A percentile compares a stretch with the other conserved stretches of the same genome.
Conservation (phyloP, 2,329 filamentous ascomycete species). For the Colletotrichum plurivorum region DNA sequence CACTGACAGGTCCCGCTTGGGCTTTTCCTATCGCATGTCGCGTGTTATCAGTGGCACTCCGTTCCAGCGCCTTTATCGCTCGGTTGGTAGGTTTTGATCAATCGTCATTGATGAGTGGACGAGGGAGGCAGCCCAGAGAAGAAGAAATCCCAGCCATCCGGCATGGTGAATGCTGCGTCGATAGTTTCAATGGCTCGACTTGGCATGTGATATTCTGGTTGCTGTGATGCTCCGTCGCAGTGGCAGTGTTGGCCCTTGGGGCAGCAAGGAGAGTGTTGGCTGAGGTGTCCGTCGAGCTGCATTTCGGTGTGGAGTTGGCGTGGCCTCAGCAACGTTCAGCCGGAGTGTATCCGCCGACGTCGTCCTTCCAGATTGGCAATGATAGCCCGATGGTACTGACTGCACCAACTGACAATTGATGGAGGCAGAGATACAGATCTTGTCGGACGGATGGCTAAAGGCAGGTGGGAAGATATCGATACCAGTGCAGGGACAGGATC, state of each 20-base stretch:
- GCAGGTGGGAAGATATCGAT: neutral
- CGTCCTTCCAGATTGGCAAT: slow-evolving; percentile 7
- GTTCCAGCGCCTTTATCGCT: neutral
- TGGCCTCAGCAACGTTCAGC: neutral
- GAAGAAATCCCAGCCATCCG: slow-evolving; percentile 15
- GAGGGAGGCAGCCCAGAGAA: neutral
- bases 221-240: slow-evolving; percentile 9
- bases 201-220: slow-evolving; percentile 24
- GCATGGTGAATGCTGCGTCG: slow-evolving; percentile 10
- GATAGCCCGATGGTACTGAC: neutral
- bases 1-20: slow-evolving; percentile 28
- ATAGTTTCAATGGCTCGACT: slow-evolving; percentile 33
- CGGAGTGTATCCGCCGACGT: neutral
- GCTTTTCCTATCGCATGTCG: slow-evolving; percentile 7
- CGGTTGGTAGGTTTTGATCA: neutral
- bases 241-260: slow-evolving; percentile 30
- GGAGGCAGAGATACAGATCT: slow-evolving; percentile 13
- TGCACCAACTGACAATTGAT: neutral
- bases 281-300: slow-evolving; percentile 13
- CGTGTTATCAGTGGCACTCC: slow-evolving; percentile 34
- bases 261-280: neutral
- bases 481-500: slow-evolving; percentile 12
- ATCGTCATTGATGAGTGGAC: neutral
- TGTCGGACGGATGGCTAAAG: neutral
- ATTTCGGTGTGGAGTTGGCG: neutral